phyloP scores from a whole-genome alignment of 1,139 yeast species.

The Candida sanyaensis region DNA sequence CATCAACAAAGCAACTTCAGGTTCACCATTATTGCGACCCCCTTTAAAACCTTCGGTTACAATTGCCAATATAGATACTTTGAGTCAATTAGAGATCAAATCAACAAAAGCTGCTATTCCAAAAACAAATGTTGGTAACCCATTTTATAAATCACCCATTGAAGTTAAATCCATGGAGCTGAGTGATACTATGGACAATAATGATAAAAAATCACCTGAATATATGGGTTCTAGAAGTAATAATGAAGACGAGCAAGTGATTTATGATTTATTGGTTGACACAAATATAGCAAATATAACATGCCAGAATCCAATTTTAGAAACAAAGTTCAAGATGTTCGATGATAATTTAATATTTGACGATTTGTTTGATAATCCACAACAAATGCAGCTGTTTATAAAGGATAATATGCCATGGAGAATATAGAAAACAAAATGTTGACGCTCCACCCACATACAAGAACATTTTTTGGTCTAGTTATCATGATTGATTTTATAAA shows the following conservation, averaged over 20 bases:
- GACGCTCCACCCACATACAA: too few species aligned
- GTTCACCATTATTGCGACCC: constrained; percentile 13
- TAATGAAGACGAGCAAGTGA: not conserved
- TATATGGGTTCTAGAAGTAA: not conserved
- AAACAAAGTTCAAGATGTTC: constrained; percentile 2
- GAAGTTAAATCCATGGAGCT: not conserved
- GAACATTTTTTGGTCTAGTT: too few species aligned
- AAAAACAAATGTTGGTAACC: constrained; percentile 14
- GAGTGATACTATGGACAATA: too few species aligned
- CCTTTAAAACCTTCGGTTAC: constrained; percentile 28
- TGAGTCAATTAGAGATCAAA: constrained; percentile 6
- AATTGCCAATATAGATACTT: constrained; percentile 23
- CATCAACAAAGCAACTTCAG: constrained; percentile 10
- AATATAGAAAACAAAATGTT: not conserved
- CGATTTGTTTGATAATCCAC: constrained; percentile 8
- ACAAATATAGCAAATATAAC: not conserved
- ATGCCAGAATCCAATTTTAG: not conserved
- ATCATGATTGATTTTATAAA: too few species aligned
- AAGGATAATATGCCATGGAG: constrained; percentile 1
- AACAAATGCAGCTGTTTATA: not conserved
- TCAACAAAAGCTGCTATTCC: constrained; percentile 8
- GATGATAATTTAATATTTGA: constrained; percentile 11
- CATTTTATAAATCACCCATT: constrained; percentile 16
- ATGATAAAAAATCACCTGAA: too few species aligned
- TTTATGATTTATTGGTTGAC: constrained; percentile 2